Conservation (phyloP, 371 early-diverging fungal genomes). For the Lichtheimia ramosa region DNA sequence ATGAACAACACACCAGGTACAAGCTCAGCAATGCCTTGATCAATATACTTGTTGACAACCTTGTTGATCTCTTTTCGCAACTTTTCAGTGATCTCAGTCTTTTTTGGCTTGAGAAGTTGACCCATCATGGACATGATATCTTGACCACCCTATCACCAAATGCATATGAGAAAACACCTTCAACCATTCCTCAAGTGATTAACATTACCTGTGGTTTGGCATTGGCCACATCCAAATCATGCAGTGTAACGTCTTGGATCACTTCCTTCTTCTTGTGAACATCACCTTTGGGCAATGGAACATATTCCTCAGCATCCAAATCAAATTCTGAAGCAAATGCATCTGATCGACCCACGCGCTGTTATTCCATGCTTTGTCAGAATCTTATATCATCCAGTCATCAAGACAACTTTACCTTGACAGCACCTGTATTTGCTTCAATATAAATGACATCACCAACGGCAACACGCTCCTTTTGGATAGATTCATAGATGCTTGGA, state of each 20-base stretch:
- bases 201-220: slow-evolving; percentile 79
- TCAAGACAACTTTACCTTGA: slow-evolving; percentile 66
- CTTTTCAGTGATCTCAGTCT: slow-evolving; percentile 98
- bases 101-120: slow-evolving; percentile 94
- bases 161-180: background rate
- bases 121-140: slow-evolving; percentile 98
- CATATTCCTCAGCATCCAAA: slow-evolving; percentile 95
- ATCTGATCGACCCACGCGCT: slow-evolving; percentile 95
- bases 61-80: slow-evolving; percentile 98
- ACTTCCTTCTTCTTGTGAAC: slow-evolving; percentile 98
- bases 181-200: background rate
- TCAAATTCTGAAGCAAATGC: slow-evolving; percentile 96
- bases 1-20: slow-evolving; percentile 98
- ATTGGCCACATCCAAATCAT: slow-evolving; percentile 99
- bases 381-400: background rate
- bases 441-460: slow-evolving; percentile 99
- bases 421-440: slow-evolving; percentile 96
- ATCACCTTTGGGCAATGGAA: slow-evolving; percentile 98
- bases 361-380: slow-evolving; percentile 13
- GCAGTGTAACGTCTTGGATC: slow-evolving; percentile 96
- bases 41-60: slow-evolving; percentile 97
- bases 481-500: slow-evolving; percentile 94
- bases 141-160: slow-evolving; percentile 73
- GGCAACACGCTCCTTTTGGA: slow-evolving; percentile 95
- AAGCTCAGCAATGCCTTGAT: slow-evolving; percentile 97